phyloP scores from a whole-genome alignment of 331 rosid species.

The Acacia pycnantha region DNA sequence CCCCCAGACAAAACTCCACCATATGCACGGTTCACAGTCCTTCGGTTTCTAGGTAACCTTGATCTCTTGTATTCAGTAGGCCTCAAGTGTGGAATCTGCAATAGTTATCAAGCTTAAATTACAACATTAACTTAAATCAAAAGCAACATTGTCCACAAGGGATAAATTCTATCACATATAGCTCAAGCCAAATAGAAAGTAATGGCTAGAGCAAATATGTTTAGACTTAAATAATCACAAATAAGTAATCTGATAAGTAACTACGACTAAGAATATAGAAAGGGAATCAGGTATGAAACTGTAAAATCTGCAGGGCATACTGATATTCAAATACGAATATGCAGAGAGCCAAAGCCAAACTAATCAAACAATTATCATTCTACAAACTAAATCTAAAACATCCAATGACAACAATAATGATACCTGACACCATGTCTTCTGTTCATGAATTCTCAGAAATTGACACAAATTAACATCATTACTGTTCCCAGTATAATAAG shows the following conservation, averaged over 20 bases:
- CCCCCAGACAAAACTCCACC: constrained; percentile 64
- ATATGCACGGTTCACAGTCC: constrained; percentile 62
- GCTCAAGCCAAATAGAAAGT: not conserved
- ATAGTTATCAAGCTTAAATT: not conserved
- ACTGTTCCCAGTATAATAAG: too few species aligned
- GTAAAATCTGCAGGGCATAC: not conserved
- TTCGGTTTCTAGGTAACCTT: constrained; percentile 40
- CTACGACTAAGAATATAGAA: not conserved
- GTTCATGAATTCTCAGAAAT: not conserved
- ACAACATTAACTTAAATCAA: not conserved
- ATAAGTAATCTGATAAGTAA: not conserved
- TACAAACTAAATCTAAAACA: not conserved
- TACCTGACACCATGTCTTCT: not conserved
- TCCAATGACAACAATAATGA: too few species aligned
- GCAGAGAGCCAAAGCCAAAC: not conserved
- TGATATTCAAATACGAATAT: not conserved
- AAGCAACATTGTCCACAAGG: not conserved
- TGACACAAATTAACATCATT: too few species aligned
- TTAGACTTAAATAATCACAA: not conserved
- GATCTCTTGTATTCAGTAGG: constrained; percentile 53
- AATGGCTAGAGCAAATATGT: not conserved
- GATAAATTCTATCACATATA: not conserved
- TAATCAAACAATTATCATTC: not conserved
- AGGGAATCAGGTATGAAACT: not conserved
- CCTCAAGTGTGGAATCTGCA: constrained; percentile 51